These are phyloP conservation scores for Erigeron canadensis DNA, from an alignment of 129 eudicot genomes.

Conservation along the genomic window DNA sequence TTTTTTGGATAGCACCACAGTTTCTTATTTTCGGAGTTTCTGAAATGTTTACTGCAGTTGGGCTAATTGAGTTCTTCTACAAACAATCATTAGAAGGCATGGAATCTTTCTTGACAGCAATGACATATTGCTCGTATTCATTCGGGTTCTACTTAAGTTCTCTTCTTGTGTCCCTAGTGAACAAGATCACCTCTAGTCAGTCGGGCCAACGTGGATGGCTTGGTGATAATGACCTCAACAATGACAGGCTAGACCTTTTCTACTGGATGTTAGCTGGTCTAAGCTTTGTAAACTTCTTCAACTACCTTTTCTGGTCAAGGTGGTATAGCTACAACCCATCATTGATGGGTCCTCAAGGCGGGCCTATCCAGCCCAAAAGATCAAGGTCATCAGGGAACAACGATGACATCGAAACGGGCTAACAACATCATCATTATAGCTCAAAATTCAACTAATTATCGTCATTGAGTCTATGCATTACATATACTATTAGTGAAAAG, in stretches of 20 bases:
- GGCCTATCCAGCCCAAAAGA: conserved; percentile 14
- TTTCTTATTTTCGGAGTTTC: conserved; percentile 78
- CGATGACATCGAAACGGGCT: conserved; percentile 24
- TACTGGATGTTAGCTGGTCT: conserved; percentile 79
- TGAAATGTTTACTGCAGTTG: conserved; percentile 88
- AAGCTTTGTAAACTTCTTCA: conserved; percentile 69
- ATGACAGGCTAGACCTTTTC: conserved; percentile 65
- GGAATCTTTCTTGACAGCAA: conserved; percentile 79
- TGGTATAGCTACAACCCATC: conserved; percentile 76
- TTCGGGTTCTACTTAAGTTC: conserved; percentile 86
- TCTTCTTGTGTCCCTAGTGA: conserved; percentile 64
- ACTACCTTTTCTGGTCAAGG: conserved; percentile 77
- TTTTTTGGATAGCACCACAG: conserved; percentile 83
- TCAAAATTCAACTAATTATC: not conserved
- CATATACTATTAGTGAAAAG: conserved; percentile 29
- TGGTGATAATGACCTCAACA: conserved; percentile 66
- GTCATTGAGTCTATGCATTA: conserved; percentile 21
- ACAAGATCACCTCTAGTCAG: conserved; percentile 52
- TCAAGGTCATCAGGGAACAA: conserved; percentile 20
- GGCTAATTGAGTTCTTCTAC: conserved; percentile 75
- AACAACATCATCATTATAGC: conserved; percentile 21
- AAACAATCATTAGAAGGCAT: conserved; percentile 74
- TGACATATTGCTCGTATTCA: conserved; percentile 86
- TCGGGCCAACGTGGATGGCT: conserved; percentile 69
- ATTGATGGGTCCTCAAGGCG: not conserved